Conservation (phyloP, 371 early-diverging fungal genomes). For the Batrachochytrium dendrobatidis region DNA sequence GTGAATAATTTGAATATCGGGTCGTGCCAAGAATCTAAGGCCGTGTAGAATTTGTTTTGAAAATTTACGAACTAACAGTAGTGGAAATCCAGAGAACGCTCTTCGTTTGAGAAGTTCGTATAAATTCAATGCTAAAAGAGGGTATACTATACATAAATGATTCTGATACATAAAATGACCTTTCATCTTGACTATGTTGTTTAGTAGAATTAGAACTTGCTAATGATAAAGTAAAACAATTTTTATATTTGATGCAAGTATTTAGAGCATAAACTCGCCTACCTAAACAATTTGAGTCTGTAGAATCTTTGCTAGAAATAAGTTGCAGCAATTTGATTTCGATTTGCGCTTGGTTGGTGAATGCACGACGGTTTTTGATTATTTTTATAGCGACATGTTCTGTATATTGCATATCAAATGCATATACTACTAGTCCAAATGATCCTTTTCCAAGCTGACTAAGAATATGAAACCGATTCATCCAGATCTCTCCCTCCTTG, state of each 20-base stretch:
- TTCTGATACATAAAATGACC: slow-evolving; percentile 31
- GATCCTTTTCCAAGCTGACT: slow-evolving; percentile 37
- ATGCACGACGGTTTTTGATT: slow-evolving; percentile 34
- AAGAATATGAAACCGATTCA: slow-evolving; percentile 12
- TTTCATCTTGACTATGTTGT: slow-evolving; percentile 32
- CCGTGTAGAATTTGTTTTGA: slow-evolving; percentile 12
- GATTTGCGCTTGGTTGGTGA: slow-evolving; percentile 34
- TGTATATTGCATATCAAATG: slow-evolving; percentile 16
- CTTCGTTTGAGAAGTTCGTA: slow-evolving; percentile 13
- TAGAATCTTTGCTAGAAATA: slow-evolving; percentile 6
- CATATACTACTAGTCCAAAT: slow-evolving; percentile 48
- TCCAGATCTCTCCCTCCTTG: slow-evolving; percentile 23
- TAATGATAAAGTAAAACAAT: not conserved
- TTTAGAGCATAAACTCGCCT: no score
- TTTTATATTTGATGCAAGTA: no score
- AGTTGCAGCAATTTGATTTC: slow-evolving; percentile 30
- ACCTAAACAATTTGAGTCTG: slow-evolving; percentile 13
- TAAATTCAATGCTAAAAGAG: slow-evolving; percentile 11
- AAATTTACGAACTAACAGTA: slow-evolving; percentile 12
- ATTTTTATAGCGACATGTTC: slow-evolving; percentile 44
- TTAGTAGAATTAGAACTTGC: no score
- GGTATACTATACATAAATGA: slow-evolving; percentile 59
- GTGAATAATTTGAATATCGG: slow-evolving; percentile 35
- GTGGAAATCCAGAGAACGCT: slow-evolving; percentile 15
- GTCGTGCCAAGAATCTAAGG: slow-evolving; percentile 24